phyloP scores from a whole-genome alignment of 2,329 filamentous ascomycete species.

The Arthroderma sp. region DNA sequence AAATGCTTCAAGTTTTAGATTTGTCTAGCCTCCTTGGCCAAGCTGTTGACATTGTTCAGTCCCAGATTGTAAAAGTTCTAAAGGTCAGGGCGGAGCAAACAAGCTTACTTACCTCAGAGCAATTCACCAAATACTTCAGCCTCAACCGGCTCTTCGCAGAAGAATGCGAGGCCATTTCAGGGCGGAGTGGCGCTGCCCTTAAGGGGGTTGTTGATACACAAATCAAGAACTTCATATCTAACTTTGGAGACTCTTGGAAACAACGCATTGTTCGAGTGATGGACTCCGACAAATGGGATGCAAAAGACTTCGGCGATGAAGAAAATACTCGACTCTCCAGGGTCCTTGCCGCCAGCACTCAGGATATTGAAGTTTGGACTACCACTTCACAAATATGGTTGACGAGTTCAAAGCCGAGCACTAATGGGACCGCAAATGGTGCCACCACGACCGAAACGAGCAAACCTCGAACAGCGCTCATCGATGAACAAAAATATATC shows the following conservation, averaged over 20 bases:
- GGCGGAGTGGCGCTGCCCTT: conserved; percentile 45
- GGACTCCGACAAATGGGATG: conserved; percentile 52
- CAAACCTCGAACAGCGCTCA: conserved; percentile 59
- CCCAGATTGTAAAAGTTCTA: conserved; percentile 50
- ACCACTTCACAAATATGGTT: conserved; percentile 40
- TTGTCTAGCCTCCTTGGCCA: conserved; percentile 53
- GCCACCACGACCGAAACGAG: conserved; percentile 13
- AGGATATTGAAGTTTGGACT: conserved; percentile 43
- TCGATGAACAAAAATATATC: conserved; percentile 76
- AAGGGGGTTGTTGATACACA: conserved; percentile 51
- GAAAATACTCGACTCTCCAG: conserved; percentile 40
- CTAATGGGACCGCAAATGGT: conserved; percentile 29
- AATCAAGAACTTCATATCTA: conserved; percentile 48
- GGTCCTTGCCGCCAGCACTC: conserved; percentile 46
- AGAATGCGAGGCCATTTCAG: conserved; percentile 54
- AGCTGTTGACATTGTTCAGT: conserved; percentile 53
- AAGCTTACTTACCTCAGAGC: conserved; percentile 39
- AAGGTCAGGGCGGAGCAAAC: conserved; percentile 52
- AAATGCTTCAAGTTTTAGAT: conserved; percentile 50
- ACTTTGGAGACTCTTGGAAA: conserved; percentile 44
- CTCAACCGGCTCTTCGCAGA: conserved; percentile 53
- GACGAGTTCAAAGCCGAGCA: conserved; percentile 19
- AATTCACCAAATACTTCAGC: conserved; percentile 50
- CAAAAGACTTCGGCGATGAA: conserved; percentile 45
- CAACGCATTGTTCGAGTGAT: conserved; percentile 45